Percentiles rank a stretch among this genome's conserved stretches.
phyloP scores from a whole-genome alignment of 208 protist genomes.

The Crithidia acanthocephali region DNA sequence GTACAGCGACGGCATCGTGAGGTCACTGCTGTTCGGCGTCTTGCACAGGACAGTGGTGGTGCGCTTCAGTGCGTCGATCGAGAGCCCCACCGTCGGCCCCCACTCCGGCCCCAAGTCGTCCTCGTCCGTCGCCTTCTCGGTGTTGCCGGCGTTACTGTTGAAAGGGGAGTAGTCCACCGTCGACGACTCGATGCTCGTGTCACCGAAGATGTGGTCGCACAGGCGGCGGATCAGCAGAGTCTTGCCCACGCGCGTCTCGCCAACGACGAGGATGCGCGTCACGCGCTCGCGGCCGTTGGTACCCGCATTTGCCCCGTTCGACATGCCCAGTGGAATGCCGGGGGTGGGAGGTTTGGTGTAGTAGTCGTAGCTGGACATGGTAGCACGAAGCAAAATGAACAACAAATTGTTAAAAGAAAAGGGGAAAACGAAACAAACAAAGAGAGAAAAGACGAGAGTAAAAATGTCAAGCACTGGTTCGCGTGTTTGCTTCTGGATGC shows the following conservation, averaged over 20 bases:
- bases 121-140: slow-evolving; percentile 14
- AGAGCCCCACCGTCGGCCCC: slow-evolving; percentile 64
- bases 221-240: slow-evolving; percentile 78
- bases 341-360: background rate
- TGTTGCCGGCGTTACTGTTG: background rate
- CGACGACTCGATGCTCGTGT: slow-evolving; percentile 14
- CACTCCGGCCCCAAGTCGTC: slow-evolving; percentile 34
- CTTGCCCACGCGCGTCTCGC: slow-evolving; percentile 80
- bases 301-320: background rate
- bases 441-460: background rate
- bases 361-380: background rate
- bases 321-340: background rate
- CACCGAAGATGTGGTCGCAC: slow-evolving; percentile 50
- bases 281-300: slow-evolving; percentile 15
- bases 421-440: background rate
- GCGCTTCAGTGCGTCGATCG: slow-evolving; percentile 54
- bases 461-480: too few species aligned
- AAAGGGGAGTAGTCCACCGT: slow-evolving; percentile 8
- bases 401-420: too few species aligned
- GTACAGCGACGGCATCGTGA: slow-evolving; percentile 12
- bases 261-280: slow-evolving; percentile 76
- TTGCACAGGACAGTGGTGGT: slow-evolving; percentile 17
- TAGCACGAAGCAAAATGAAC: background rate
- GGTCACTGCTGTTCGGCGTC: background rate
- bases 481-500: too few species aligned